Base-by-base conservation (phyloP, 2,329 filamentous ascomycete species). In the Neoarthrinium moseri region DNA sequence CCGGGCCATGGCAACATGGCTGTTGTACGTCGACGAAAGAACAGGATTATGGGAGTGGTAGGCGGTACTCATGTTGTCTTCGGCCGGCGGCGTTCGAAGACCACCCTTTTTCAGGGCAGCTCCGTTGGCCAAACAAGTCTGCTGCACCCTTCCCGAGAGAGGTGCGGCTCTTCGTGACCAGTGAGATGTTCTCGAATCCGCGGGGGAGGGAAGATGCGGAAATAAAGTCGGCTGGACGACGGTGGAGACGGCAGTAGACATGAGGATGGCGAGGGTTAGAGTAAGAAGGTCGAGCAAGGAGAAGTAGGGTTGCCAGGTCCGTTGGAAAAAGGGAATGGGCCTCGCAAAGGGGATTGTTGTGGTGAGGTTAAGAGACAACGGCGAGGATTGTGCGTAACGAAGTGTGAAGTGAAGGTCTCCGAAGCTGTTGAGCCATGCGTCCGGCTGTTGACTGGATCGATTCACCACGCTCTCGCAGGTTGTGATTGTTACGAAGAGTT, bases 21-120 rank as follows among this genome's bases (percentile, higher is more conserved):
- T 65, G 32, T 74, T 70, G 60, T 76, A 79, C 43, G 69, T 61
- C 52, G 56, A 67, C 48, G 71, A 66, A 56, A 74, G 66, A 45
- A 70, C 63, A 11, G 70, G 54, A 38, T 66, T 65, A 41, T 42
- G 44, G 22, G 77, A 73, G 35, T 77, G 73, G 53, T 78, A 80
- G n/a, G 72, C 66, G 50, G 74, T 66, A 54, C 70, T 75, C 78
- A 81, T 72, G 35, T 48, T 74, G 49, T 71, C 67, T 66, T 79
- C 75, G 53, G 67, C 61, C 32, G 75, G 76, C 42, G 77, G 76
- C 48, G 75, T 78, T 57, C 65, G 68, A 56, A 78, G 69, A 50
- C 76, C 74, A 59, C 61, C 56, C 48, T 45, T 59, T 46, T 55
- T 60, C 23, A 56, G 51, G 49, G 52, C 30, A 56, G 55, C 55